These are phyloP conservation scores for Monilinia polystroma DNA, from an alignment of 2,329 filamentous ascomycete species.

Conservation along the genomic window DNA sequence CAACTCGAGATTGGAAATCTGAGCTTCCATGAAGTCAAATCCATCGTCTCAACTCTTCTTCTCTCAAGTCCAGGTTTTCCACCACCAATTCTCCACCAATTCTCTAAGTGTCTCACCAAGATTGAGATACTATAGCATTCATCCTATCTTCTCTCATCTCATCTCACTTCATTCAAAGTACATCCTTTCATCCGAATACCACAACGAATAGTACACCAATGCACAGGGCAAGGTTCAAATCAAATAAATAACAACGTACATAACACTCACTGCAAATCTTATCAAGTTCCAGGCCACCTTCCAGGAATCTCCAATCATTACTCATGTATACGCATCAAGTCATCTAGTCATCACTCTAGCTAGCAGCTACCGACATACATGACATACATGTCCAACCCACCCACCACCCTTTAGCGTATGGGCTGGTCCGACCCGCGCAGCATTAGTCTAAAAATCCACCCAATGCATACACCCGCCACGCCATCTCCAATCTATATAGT, in stretches of 20 bases:
- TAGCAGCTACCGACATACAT: constrained; percentile 3
- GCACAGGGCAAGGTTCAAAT: no score
- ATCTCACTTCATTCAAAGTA: not conserved
- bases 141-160: not conserved
- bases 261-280: not conserved
- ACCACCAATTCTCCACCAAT: not conserved
- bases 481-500: not conserved
- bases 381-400: not conserved
- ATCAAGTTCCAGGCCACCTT: not conserved
- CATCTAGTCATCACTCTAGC: not conserved
- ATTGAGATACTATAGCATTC: not conserved
- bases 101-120: not conserved
- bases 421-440: not conserved
- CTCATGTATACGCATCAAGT: not conserved
- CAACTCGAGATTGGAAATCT: not conserved
- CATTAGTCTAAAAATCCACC: not conserved
- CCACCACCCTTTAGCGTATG: not conserved
- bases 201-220: not conserved
- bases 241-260: not conserved
- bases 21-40: not conserved
- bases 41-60: no score
- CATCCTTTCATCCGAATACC: not conserved
- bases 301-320: not conserved
- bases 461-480: not conserved
- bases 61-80: not conserved